These are phyloP conservation scores for Lactuca sativa DNA, from an alignment of 129 eudicot species.

Conservation along the genomic window DNA sequence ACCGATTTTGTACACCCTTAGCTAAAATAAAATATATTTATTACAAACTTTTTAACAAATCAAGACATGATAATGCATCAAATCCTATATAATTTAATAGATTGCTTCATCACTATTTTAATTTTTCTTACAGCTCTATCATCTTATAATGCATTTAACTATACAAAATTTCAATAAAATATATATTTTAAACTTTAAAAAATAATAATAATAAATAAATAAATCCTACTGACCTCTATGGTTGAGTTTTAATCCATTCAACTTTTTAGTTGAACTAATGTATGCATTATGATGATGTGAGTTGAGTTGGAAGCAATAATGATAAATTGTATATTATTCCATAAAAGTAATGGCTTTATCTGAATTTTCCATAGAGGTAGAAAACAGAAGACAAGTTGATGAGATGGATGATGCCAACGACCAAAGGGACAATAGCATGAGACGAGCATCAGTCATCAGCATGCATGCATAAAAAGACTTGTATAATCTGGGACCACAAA, in stretches of 20 bases:
- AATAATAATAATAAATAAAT: too few species aligned
- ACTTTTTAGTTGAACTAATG: too few species aligned
- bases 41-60: neutral
- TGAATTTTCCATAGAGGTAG: constrained; percentile 1
- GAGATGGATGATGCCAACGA: constrained; percentile 23
- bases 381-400: constrained; percentile 22
- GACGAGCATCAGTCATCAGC: neutral
- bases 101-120: too few species aligned
- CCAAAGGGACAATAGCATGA: constrained; percentile 29
- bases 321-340: constrained; percentile 7
- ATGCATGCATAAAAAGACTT: neutral
- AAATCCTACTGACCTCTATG: too few species aligned
- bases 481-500: constrained; percentile 24
- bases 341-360: neutral
- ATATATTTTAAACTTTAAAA: too few species aligned
- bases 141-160: too few species aligned
- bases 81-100: too few species aligned
- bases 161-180: too few species aligned
- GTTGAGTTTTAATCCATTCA: too few species aligned
- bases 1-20: constrained; percentile 4
- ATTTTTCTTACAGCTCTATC: too few species aligned
- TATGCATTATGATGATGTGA: too few species aligned
- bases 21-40: neutral
- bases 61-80: too few species aligned
- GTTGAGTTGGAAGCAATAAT: constrained; percentile 3